Evolutionary conservation across 768 basidiomycete species (phyloP), one percentile per base, ranked within the genome.

Genomic region (Candolleomyces efflorescens): DNA sequence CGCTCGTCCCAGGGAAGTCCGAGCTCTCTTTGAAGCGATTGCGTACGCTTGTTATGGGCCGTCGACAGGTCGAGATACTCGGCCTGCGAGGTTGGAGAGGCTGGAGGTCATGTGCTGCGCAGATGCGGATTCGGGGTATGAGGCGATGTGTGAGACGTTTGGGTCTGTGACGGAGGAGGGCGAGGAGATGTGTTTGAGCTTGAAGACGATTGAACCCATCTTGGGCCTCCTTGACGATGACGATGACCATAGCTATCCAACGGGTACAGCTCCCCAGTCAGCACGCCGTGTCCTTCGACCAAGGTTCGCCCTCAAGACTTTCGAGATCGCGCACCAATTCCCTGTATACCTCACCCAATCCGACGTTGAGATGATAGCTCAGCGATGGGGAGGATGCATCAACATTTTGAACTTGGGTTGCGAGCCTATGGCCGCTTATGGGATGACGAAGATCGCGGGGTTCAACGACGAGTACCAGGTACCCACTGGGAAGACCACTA

Each of bases 331-430:
- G 17, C 73, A 75, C 45, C 68, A 68, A 12, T 66, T 64, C 41
- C 70, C 71, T 5, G 26, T 74, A 13, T 61, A 66, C 48, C 60
- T 81, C 55, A 65, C 68, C 3, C 71, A 70, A 3, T 72, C 69
- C 37, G 74, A 81, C 18, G 56, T 81, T 20, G 77, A 80, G 26
- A 68, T 71, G 15, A 66, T 81, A 1, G 78, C 79, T 3, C 60
- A 59, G 32, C 66, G 68, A 20, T 81, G 78, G 76, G 53, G 53
- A 54, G 76, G 76, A 5, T 68, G 71, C 13, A 59, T 78, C 3
- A 74, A 77, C 55, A 65, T 51, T 38, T 70, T 81, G 37, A 59
- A 71, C 17, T 62, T 81, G 6, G 78, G 77, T 54, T 69, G 64
- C 5, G 78, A 79, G 53, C 79, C 79, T 0, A 46, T 61, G n/a